These are phyloP conservation scores for Prunus mira DNA, from an alignment of 306 rosid species.

Conservation along the genomic window DNA sequence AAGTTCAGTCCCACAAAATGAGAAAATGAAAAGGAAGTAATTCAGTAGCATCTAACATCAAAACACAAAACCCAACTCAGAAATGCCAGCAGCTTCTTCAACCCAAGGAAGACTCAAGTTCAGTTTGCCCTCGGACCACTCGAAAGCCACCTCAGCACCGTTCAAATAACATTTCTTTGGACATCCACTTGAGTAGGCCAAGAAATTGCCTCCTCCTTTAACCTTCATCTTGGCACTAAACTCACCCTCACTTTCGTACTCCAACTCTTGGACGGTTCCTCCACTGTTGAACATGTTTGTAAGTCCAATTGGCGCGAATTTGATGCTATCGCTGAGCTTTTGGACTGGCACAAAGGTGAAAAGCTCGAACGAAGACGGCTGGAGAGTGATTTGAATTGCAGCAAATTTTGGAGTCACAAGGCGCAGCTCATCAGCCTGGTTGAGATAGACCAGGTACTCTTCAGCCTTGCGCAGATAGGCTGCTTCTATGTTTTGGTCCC, in stretches of 20 bases:
- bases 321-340: constrained; percentile 32
- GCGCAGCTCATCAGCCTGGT: constrained; percentile 41
- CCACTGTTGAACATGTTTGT: constrained; percentile 67
- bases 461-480: constrained; percentile 49
- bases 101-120: constrained; percentile 51
- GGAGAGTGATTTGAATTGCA: constrained; percentile 42
- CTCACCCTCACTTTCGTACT: constrained; percentile 30
- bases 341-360: constrained; percentile 55
- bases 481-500: constrained; percentile 71
- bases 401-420: constrained; percentile 46
- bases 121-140: constrained; percentile 58
- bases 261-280: constrained; percentile 58
- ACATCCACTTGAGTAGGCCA: constrained; percentile 59
- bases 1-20: too few species aligned
- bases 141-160: constrained; percentile 46
- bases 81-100: constrained; percentile 56
- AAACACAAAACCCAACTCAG: constrained; percentile 47
- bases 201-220: constrained; percentile 72
- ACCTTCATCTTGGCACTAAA: constrained; percentile 42
- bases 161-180: constrained; percentile 54
- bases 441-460: constrained; percentile 55
- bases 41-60: constrained; percentile 7
- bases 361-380: constrained; percentile 66
- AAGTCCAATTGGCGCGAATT: constrained; percentile 79
- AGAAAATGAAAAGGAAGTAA: too few species aligned